Percentiles rank a stretch among this genome's conserved stretches.
Conservation (phyloP, 2,329 filamentous ascomycete genomes). For the Knufia fluminis region DNA sequence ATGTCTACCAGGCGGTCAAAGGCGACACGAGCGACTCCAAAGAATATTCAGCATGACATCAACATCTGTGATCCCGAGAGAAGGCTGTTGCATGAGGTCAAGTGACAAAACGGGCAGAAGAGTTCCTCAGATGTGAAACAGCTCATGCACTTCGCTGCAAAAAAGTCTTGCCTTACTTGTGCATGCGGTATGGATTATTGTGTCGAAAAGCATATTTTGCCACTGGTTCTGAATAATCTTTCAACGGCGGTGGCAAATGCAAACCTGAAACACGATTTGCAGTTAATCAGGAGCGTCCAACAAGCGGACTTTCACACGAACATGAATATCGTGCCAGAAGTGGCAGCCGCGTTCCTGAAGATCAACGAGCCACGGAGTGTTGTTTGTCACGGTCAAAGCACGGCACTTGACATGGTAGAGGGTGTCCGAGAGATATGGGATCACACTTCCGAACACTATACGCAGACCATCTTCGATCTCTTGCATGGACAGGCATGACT, state of each 20-base stretch:
- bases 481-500: not conserved
- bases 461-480: not conserved
- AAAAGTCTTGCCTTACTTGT: not conserved
- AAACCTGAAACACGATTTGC: conserved; percentile 8
- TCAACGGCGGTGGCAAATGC: conserved; percentile 4
- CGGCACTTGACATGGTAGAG: too few species aligned
- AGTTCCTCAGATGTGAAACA: not conserved
- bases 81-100: not conserved
- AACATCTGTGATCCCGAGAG: not conserved
- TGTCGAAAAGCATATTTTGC: not conserved
- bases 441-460: not conserved
- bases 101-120: not conserved
- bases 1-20: too few species aligned
- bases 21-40: not conserved
- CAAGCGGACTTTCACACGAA: too few species aligned
- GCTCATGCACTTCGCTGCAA: not conserved
- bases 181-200: not conserved
- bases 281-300: conserved; percentile 1
- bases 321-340: too few species aligned
- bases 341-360: not conserved
- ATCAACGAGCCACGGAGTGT: not conserved
- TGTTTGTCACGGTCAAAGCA: too few species aligned
- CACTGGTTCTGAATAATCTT: conserved; percentile 7
- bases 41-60: not conserved
- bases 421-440: too few species aligned